Percentiles rank a stretch among this genome's conserved stretches.
These are phyloP conservation scores for Uronychia binucleata DNA, from an alignment of 73 alveolate species.

Conservation along the genomic window DNA sequence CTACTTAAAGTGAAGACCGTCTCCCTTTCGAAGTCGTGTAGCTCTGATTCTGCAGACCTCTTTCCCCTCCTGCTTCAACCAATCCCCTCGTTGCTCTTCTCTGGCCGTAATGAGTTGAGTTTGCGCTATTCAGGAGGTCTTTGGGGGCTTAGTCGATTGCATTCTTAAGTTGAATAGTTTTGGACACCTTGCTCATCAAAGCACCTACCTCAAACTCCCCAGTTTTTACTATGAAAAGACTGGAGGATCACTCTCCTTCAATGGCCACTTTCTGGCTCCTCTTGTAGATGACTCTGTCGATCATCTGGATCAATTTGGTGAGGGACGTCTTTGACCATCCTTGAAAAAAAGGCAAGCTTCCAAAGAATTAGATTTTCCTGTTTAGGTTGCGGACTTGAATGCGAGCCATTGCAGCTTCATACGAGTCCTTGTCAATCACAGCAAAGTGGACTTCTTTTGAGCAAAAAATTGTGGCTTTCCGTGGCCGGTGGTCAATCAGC, in stretches of 20 bases:
- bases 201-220: constrained; percentile 62
- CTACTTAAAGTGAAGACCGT: too few relatives aligned
- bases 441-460: constrained; percentile 59
- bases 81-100: too few relatives aligned
- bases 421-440: constrained; percentile 36
- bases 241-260: constrained; percentile 39
- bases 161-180: constrained; percentile 4
- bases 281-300: constrained; percentile 13
- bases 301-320: constrained; percentile 22
- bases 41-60: background rate
- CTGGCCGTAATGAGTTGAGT: too few relatives aligned
- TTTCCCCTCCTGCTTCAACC: background rate
- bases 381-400: constrained; percentile 24
- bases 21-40: too few relatives aligned
- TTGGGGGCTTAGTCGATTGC: too few relatives aligned
- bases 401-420: constrained; percentile 20
- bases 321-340: constrained; percentile 38
- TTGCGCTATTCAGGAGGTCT: too few relatives aligned
- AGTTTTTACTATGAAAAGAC: constrained; percentile 48
- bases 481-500: constrained; percentile 47
- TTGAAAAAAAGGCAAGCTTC: constrained; percentile 36
- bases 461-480: constrained; percentile 49
- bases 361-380: constrained; percentile 33
- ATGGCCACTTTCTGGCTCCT: constrained; percentile 31
- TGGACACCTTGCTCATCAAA: constrained; percentile 6